Base-by-base conservation (phyloP, 345 rosid genomes). In the Eucalyptus regnans region DNA sequence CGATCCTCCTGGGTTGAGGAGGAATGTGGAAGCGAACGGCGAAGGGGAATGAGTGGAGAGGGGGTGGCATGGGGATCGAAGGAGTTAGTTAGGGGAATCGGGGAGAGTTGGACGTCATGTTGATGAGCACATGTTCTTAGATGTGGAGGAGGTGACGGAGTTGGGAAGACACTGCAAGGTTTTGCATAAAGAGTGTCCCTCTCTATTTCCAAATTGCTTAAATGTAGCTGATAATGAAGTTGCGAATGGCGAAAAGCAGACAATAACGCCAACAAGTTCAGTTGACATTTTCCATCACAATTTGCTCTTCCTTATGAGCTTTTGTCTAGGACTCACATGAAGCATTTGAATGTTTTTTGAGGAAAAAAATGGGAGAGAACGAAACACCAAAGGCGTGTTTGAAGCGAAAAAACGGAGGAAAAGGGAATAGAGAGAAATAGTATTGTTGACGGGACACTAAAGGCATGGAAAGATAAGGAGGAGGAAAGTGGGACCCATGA, bases 1-100 rank as follows among this genome's bases (percentile, higher is more conserved):
- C 29, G 3, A 2, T 23, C 29, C 12, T 56, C 29, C 6, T 0
- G 0, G 3, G 62, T 23, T 23, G 27, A 56, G 29, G 62, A 23
- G 62, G 62, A 23, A 23, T 6, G 1, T 22, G 62, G 27, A 9
- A 56, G 62, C 3, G 0, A 23, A 56, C 0, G 62, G 3, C 0
- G 0, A 6, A 27, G 76, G 76, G 20, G 33, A 64, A 7, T 3
- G 76, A 14, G 5, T 64, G 76, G 76, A 64, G 20, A 64, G 37
- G 10, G 9, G 17, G 2, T 4, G 41, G 41, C 0, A 1, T 66
- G 9, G 20, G 9, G 76, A 7, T n/a, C 0, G 0, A 0, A 4
- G 71, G 71, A 64, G 37, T 64, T 64, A 64, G 5, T 0, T 0
- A 64, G 18, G 37, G 76, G 10, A 14, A n/a, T 64, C 3, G 0